These are phyloP conservation scores for Poa annua DNA, from an alignment of 176 grass and related monocot genomes.

Conservation along the genomic window DNA sequence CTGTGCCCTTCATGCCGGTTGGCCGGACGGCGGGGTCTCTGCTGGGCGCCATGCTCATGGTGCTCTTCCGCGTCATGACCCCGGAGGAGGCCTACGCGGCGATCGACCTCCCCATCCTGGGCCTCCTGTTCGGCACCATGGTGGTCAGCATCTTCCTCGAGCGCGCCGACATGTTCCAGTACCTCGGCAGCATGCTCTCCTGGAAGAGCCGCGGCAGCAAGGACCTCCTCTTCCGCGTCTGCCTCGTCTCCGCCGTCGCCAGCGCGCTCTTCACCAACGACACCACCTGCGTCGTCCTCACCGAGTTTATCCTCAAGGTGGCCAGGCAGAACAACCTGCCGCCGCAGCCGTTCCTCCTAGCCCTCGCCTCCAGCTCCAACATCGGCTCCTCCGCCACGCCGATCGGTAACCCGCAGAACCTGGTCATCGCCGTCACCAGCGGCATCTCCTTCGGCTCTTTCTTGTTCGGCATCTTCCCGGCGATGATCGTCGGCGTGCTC, in stretches of 20 bases:
- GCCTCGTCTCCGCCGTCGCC: conserved; percentile 82
- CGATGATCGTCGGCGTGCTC: conserved; percentile 74
- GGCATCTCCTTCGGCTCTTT: conserved; percentile 80
- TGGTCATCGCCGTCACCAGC: conserved; percentile 88
- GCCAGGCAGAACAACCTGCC: conserved; percentile 92
- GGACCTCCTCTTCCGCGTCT: conserved; percentile 91
- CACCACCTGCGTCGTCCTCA: conserved; percentile 97
- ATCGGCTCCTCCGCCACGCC: conserved; percentile 85
- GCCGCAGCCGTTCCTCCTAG: conserved; percentile 91
- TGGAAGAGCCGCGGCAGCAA: conserved; percentile 86
- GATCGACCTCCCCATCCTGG: conserved; percentile 93
- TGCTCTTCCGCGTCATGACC: conserved; percentile 76
- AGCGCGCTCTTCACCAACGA: conserved; percentile 98
- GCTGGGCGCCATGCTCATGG: conserved; percentile 93
- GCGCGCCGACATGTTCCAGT: conserved; percentile 93
- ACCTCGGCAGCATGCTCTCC: conserved; percentile 76
- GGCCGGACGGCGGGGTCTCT: conserved; percentile 90
- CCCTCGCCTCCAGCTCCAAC: conserved; percentile 88
- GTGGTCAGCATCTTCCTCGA: conserved; percentile 89
- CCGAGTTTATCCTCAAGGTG: conserved; percentile 96
- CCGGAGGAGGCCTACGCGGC: conserved; percentile 75
- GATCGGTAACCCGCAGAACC: conserved; percentile 98
- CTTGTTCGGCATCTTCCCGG: conserved; percentile 72
- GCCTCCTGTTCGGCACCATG: conserved; percentile 98
- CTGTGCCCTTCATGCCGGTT: conserved; percentile 90